These are phyloP conservation scores for Fraxinus velutina DNA, from an alignment of 305 asterid species.

Conservation along the genomic window DNA sequence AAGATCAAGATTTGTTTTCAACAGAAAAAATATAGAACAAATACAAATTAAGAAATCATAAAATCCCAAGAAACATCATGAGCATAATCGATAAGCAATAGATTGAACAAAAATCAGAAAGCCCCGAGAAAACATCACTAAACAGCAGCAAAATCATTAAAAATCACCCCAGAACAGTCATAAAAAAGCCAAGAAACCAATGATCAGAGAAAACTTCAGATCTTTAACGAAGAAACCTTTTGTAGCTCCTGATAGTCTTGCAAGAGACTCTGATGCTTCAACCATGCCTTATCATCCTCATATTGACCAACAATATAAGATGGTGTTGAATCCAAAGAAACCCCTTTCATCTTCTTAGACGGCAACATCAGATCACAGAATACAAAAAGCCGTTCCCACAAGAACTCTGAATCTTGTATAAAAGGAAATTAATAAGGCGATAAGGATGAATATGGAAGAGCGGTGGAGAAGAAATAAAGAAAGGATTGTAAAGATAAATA, in stretches of 20 bases:
- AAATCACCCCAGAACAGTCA: not conserved
- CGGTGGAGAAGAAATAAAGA: slow-evolving; percentile 41
- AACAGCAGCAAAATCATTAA: not conserved
- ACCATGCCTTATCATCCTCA: slow-evolving; percentile 44
- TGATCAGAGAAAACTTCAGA: slow-evolving; percentile 24
- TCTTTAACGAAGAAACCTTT: slow-evolving; percentile 39
- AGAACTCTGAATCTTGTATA: slow-evolving; percentile 35
- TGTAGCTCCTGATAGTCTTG: slow-evolving; percentile 66
- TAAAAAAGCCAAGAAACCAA: not conserved
- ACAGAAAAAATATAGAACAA: not conserved
- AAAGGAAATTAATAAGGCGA: slow-evolving; percentile 29
- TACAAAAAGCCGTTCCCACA: slow-evolving; percentile 19
- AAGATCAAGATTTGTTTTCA: slow-evolving; percentile 18
- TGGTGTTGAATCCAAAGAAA: slow-evolving; percentile 28
- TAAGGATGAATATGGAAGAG: slow-evolving; percentile 29
- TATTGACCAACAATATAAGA: slow-evolving; percentile 28
- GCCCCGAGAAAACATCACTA: not conserved
- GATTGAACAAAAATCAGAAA: slow-evolving; percentile 11
- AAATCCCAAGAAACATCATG: not conserved
- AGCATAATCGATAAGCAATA: not conserved
- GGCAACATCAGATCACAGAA: slow-evolving; percentile 53
- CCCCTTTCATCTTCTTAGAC: slow-evolving; percentile 59
- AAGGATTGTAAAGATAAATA: slow-evolving; percentile 29
- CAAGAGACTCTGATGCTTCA: slow-evolving; percentile 56
- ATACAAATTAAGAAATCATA: not conserved